Evolutionary conservation across 257 asterid genomes (phyloP), one percentile per base, ranked within the genome.

Genomic region (Lantana camara): DNA sequence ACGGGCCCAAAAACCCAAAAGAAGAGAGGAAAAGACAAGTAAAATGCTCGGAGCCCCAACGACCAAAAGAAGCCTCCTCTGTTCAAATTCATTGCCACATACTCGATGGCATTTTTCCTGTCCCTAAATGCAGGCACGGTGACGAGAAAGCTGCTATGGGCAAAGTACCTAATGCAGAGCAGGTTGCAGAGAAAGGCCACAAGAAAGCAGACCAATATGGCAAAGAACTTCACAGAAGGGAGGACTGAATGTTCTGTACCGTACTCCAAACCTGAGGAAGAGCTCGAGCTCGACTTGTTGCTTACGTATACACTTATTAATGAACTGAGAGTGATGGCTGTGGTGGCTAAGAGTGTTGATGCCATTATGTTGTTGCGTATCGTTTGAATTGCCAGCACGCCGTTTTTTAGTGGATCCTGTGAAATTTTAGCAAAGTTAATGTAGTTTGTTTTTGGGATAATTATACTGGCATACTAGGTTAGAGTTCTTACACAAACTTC

Each of bases 321-420:
- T n/a, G 97, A 91, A 82, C 96, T 80, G 22, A 91, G 95, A 46
- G 95, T 80, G 63, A 91, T 88, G 59, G 97, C 93, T 13, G 83
- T 75, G 1, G 98, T 86, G 1, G 97, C 98, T 65, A 91, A 73
- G 34, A 91, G 88, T 0, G 98, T 91, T 0, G 98, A 89, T 0
- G 98, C 98, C 98, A 91, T 91, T 69, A 91, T 91, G 63, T 86
- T 89, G 89, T 91, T 91, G 65, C 96, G 95, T 50, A 89, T 66
- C 2, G 98, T 89, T 76, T 91, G 96, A 69, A 91, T 85, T 7
- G 95, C 83, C 75, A 91, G 67, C 11, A 85, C 86, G 0, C 98
- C 97, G 16, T 91, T 91, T 73, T 85, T 91, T 0, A 84, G 57
- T 41, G 97, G 91, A 72, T 91, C 98, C 98, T 91, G 85, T 15